phyloP scores from a whole-genome alignment of 768 basidiomycete species.

The Tephrocybe sp. region DNA sequence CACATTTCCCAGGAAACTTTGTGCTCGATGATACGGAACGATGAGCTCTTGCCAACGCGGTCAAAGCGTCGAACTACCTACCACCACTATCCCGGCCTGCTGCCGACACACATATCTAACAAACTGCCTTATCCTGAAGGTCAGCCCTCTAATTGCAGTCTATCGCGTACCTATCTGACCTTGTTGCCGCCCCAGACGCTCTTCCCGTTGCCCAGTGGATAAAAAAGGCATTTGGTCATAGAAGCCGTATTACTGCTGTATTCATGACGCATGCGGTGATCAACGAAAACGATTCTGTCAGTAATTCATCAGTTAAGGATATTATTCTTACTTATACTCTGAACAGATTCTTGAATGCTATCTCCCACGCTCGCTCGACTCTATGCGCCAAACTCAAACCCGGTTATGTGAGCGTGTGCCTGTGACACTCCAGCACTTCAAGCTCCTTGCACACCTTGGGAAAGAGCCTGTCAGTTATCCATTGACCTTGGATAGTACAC shows the following conservation, averaged over 20 bases:
- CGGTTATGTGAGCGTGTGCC: constrained; percentile 45
- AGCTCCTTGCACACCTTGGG: constrained; percentile 67
- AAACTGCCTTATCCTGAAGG: constrained; percentile 62
- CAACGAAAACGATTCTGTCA: constrained; percentile 54
- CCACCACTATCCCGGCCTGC: constrained; percentile 22
- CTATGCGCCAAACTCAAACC: constrained; percentile 20
- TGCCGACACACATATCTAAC: constrained; percentile 34
- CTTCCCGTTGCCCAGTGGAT: constrained; percentile 60
- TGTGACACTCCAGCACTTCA: constrained; percentile 74
- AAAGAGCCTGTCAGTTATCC: constrained; percentile 53
- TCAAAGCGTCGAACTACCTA: constrained; percentile 56
- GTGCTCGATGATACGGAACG: constrained; percentile 69
- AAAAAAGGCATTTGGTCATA: constrained; percentile 52
- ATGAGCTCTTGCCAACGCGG: constrained; percentile 60
- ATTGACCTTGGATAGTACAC: background rate
- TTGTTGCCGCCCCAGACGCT: constrained; percentile 38
- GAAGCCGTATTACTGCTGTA: constrained; percentile 56
- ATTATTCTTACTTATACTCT: constrained; percentile 1
- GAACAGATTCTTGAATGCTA: constrained; percentile 53
- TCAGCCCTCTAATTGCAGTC: constrained; percentile 26
- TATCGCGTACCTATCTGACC: background rate
- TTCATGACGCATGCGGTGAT: constrained; percentile 74
- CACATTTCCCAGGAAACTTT: constrained; percentile 69
- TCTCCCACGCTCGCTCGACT: constrained; percentile 26
- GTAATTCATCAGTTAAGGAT: constrained; percentile 13